These are phyloP conservation scores for Cerioporus squamosus DNA, from an alignment of 1,284 basidiomycete genomes.

Conservation along the genomic window DNA sequence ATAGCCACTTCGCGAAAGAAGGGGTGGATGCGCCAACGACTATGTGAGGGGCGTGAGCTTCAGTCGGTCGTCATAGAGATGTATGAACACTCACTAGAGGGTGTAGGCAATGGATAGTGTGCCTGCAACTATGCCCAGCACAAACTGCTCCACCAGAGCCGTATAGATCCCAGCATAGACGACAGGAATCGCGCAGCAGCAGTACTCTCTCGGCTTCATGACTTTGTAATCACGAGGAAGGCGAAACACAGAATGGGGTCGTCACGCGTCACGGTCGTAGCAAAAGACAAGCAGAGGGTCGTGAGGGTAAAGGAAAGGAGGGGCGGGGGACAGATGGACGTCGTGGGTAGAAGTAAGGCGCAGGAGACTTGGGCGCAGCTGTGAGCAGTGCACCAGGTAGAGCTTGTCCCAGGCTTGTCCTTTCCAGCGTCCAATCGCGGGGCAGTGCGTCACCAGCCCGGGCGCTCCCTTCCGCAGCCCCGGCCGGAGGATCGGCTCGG, in stretches of 20 bases:
- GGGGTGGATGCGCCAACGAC: slow-evolving; percentile 87
- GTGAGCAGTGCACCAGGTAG: background rate
- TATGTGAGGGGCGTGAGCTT: slow-evolving; percentile 37
- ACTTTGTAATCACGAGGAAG: background rate
- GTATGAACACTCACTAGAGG: slow-evolving; percentile 61
- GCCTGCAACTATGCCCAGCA: slow-evolving; percentile 71
- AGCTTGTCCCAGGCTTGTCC: background rate
- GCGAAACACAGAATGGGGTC: background rate
- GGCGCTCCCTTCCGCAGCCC: slow-evolving; percentile 5
- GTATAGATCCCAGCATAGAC: slow-evolving; percentile 88
- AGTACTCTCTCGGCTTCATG: slow-evolving; percentile 75
- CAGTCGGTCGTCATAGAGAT: background rate
- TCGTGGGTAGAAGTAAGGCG: background rate
- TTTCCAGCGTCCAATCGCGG: background rate
- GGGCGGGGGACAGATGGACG: background rate
- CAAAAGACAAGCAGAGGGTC: slow-evolving; percentile 2
- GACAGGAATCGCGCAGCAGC: slow-evolving; percentile 84
- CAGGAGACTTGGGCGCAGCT: slow-evolving; percentile 1
- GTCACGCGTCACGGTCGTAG: slow-evolving; percentile 18
- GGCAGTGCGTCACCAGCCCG: slow-evolving; percentile 4
- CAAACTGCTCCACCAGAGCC: slow-evolving; percentile 78
- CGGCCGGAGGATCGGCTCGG: background rate
- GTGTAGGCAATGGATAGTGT: slow-evolving; percentile 81
- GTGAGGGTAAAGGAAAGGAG: slow-evolving; percentile 10
- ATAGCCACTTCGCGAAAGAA: slow-evolving; percentile 71